Evolutionary conservation across 768 basidiomycete genomes (phyloP).

Genomic region (Lentinula aciculospora): DNA sequence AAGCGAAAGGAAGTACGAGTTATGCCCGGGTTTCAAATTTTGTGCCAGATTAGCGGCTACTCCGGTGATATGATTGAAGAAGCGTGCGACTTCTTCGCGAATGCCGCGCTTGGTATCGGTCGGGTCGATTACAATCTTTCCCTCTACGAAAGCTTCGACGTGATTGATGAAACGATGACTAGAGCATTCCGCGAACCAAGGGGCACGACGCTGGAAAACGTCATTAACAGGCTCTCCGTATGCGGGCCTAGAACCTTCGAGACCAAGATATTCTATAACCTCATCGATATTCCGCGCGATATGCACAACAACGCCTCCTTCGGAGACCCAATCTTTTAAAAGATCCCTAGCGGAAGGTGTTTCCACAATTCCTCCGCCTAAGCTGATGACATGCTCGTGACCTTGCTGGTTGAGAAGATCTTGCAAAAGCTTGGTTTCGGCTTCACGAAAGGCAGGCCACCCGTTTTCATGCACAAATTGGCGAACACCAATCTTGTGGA

Average conservation of each 20-base stretch:
- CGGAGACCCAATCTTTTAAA: constrained; percentile 57
- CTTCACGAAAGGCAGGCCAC: constrained; percentile 86
- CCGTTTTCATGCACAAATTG: constrained; percentile 78
- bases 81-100: constrained; percentile 65
- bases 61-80: constrained; percentile 87
- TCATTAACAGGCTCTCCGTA: constrained; percentile 85
- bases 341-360: constrained; percentile 67
- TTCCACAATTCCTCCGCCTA: constrained; percentile 95
- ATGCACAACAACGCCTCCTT: constrained; percentile 74
- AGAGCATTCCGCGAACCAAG: constrained; percentile 82
- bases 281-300: constrained; percentile 77
- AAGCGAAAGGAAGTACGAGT: constrained; percentile 90
- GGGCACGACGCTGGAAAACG: constrained; percentile 77
- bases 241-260: constrained; percentile 62
- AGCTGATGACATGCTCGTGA: constrained; percentile 71
- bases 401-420: constrained; percentile 58
- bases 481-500: constrained; percentile 56
- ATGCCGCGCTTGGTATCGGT: constrained; percentile 26
- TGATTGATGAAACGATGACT: constrained; percentile 82
- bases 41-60: constrained; percentile 56
- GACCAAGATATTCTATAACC: constrained; percentile 71
- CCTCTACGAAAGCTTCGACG: constrained; percentile 30
- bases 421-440: constrained; percentile 65
- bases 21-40: constrained; percentile 44
- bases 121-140: constrained; percentile 12